phyloP scores from a whole-genome alignment of 192 early-diverging fungal species.

The Coemansia sp. region DNA sequence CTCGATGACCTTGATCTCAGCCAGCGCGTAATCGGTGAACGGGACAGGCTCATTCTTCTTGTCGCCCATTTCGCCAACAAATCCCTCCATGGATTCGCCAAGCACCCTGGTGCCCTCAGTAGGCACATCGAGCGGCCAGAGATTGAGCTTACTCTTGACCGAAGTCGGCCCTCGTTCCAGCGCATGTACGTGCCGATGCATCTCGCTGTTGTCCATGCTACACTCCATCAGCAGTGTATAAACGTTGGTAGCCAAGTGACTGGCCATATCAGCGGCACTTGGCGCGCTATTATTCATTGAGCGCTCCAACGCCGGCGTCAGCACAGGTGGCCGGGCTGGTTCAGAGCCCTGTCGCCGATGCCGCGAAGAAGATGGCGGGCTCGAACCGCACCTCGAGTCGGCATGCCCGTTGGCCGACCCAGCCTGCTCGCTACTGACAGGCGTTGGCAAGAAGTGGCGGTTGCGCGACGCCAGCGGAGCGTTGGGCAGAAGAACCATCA shows the following conservation, averaged over 20 bases:
- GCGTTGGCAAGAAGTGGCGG: background rate
- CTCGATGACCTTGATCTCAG: conserved; percentile 44
- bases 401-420: background rate
- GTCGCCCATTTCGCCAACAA: conserved; percentile 36
- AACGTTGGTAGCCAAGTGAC: conserved; percentile 20
- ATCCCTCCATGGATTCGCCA: conserved; percentile 39
- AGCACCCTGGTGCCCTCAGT: conserved; percentile 24
- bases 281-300: conserved; percentile 20
- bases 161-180: conserved; percentile 12
- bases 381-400: background rate
- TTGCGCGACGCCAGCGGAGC: conserved; percentile 34
- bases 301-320: conserved; percentile 35
- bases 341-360: conserved; percentile 21
- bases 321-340: conserved; percentile 32
- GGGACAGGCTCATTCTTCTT: conserved; percentile 21
- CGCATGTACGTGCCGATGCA: conserved; percentile 35
- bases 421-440: background rate
- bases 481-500: conserved; percentile 52
- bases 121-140: conserved; percentile 24
- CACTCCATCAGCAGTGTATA: conserved; percentile 53
- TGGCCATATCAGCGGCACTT: background rate
- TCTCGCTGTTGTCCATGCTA: conserved; percentile 50
- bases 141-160: conserved; percentile 33
- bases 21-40: conserved; percentile 45
- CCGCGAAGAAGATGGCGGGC: background rate